Evolutionary conservation across 805 yeast species (phyloP).

Genomic region (Ogataea chonburiensis): DNA sequence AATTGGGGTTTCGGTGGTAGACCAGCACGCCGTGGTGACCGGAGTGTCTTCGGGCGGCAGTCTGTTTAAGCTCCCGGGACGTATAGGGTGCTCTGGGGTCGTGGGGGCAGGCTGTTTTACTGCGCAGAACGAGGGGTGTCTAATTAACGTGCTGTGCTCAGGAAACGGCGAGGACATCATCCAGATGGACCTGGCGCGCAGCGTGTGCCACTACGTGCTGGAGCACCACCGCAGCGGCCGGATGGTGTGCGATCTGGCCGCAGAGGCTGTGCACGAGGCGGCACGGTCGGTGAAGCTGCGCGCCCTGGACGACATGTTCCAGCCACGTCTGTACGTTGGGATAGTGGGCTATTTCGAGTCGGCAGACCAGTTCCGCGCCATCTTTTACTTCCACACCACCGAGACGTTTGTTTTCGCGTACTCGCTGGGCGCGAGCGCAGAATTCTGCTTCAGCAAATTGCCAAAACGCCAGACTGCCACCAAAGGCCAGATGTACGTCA

Average conservation of each 20-base stretch:
- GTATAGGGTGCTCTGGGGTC: constrained; percentile 55
- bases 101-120: constrained; percentile 45
- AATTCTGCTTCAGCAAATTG: constrained; percentile 14
- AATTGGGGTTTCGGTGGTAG: constrained; percentile 39
- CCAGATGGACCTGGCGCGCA: constrained; percentile 40
- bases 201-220: constrained; percentile 23
- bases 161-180: constrained; percentile 61
- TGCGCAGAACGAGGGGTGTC: constrained; percentile 17
- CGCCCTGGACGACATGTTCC: constrained; percentile 18
- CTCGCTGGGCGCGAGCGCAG: constrained; percentile 1
- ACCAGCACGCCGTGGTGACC: constrained; percentile 10
- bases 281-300: constrained; percentile 17
- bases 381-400: constrained; percentile 30
- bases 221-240: constrained; percentile 5
- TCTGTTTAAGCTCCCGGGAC: constrained; percentile 45
- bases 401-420: constrained; percentile 26
- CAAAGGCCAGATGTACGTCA: constrained; percentile 8
- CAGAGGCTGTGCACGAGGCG: constrained; percentile 15
- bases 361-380: constrained; percentile 7
- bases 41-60: constrained; percentile 57
- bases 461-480: constrained; percentile 11
- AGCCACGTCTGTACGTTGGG: constrained; percentile 26
- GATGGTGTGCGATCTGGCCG: constrained; percentile 22
- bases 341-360: constrained; percentile 24
- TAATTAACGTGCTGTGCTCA: constrained; percentile 38